These are phyloP conservation scores for Rhododendron molle DNA, from an alignment of 148 eudicot species.

Conservation along the genomic window DNA sequence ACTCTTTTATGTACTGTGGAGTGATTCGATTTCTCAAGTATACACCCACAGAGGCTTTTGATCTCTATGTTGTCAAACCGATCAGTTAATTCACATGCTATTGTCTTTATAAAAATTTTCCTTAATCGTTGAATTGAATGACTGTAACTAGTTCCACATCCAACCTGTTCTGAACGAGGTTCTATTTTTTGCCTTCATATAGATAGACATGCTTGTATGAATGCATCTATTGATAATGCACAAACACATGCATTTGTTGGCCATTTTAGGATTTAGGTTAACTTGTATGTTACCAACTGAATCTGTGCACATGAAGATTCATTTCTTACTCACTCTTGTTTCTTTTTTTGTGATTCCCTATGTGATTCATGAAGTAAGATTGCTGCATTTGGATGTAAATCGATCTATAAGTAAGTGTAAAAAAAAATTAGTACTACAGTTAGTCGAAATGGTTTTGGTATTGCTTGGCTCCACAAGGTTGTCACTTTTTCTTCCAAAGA, in stretches of 20 bases:
- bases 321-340: not conserved
- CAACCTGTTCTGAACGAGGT: too few relatives aligned
- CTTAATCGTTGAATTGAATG: too few relatives aligned
- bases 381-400: constrained; percentile 15
- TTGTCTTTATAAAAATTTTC: not conserved
- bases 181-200: too few relatives aligned
- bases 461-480: too few relatives aligned
- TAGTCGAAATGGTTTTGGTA: too few relatives aligned
- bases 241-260: not conserved
- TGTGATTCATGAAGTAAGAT: constrained; percentile 95
- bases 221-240: too few relatives aligned
- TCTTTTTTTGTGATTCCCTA: constrained; percentile 13
- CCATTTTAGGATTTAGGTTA: not conserved
- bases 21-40: not conserved
- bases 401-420: too few relatives aligned
- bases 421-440: too few relatives aligned
- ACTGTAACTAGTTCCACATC: too few relatives aligned
- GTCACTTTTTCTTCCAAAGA: too few relatives aligned
- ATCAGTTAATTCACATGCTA: not conserved
- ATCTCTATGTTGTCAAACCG: not conserved
- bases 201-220: too few relatives aligned
- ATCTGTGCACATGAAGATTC: not conserved
- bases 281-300: not conserved
- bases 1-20: not conserved
- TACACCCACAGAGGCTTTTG: not conserved